Conservation (phyloP, 495 filamentous ascomycete genomes). For the Entonaema liquescens region DNA sequence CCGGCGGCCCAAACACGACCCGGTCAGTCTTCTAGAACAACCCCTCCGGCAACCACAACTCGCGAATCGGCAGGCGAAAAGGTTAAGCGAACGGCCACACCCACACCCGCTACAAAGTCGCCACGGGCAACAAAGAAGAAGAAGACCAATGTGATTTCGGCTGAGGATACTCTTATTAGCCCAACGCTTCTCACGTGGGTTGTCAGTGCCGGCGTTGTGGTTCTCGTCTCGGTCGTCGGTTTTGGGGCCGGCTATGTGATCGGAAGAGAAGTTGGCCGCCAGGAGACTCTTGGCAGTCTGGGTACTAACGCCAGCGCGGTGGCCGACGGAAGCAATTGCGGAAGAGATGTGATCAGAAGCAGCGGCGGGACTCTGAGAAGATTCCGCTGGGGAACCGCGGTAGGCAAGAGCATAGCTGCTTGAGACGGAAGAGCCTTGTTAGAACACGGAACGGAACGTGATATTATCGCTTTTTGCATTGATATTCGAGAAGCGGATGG, state of each 20-base stretch:
- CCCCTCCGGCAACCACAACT: constrained; percentile 3
- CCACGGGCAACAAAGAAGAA: constrained; percentile 65
- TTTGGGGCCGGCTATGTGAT: constrained; percentile 94
- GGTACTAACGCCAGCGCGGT: constrained; percentile 52
- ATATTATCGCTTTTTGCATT: constrained; percentile 20
- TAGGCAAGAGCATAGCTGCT: constrained; percentile 53
- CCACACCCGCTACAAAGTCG: constrained; percentile 45
- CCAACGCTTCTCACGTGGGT: constrained; percentile 92
- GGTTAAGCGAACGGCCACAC: constrained; percentile 60
- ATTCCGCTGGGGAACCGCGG: constrained; percentile 56
- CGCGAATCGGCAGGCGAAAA: constrained; percentile 52
- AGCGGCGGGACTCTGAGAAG: constrained; percentile 53
- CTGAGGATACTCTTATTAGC: constrained; percentile 56
- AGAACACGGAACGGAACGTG: constrained; percentile 1
- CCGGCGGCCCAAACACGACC: constrained; percentile 35
- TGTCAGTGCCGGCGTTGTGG: constrained; percentile 88
- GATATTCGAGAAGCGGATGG: constrained; percentile 10
- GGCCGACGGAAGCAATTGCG: constrained; percentile 47
- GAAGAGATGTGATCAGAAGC: constrained; percentile 53
- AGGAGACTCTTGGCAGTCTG: constrained; percentile 60
- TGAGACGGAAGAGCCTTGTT: constrained; percentile 30
- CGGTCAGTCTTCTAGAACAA: constrained; percentile 36
- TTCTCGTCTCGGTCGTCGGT: constrained; percentile 88
- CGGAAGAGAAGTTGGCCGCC: constrained; percentile 79
- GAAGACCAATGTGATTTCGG: constrained; percentile 44